Conservation (phyloP, 2,329 filamentous ascomycete genomes). For the Zalaria obscura region DNA sequence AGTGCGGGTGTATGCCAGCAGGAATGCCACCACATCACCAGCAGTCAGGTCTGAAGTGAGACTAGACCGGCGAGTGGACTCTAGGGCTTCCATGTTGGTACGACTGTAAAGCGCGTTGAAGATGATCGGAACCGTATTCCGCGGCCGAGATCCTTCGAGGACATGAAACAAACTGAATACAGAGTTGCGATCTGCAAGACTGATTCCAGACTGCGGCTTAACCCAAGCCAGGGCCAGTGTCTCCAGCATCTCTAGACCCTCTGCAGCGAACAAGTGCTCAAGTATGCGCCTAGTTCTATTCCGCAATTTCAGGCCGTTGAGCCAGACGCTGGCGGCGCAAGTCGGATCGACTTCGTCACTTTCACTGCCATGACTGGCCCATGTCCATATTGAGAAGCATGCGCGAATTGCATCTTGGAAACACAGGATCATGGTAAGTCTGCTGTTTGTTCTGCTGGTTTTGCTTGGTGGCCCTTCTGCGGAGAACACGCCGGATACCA, state of each 20-base stretch:
- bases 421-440: slow-evolving; percentile 84
- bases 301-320: slow-evolving; percentile 80
- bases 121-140: slow-evolving; percentile 81
- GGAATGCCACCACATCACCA: slow-evolving; percentile 70
- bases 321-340: slow-evolving; percentile 66
- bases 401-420: slow-evolving; percentile 92
- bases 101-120: slow-evolving; percentile 95
- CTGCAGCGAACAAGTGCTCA: slow-evolving; percentile 84
- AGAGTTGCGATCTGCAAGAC: slow-evolving; percentile 39
- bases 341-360: slow-evolving; percentile 43
- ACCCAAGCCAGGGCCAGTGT: slow-evolving; percentile 79
- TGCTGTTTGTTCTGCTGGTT: slow-evolving; percentile 78
- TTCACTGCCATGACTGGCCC: slow-evolving; percentile 57
- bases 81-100: slow-evolving; percentile 69
- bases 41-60: slow-evolving; percentile 76
- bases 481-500: slow-evolving; percentile 82
- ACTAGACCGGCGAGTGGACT: slow-evolving; percentile 69
- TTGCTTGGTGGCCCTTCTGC: slow-evolving; percentile 64
- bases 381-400: slow-evolving; percentile 90
- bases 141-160: slow-evolving; percentile 78
- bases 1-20: slow-evolving; percentile 79
- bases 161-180: slow-evolving; percentile 82
- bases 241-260: slow-evolving; percentile 86
- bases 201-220: slow-evolving; percentile 29
- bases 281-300: slow-evolving; percentile 78